These are phyloP conservation scores for Kwoniella heveanensis DNA, from an alignment of 768 basidiomycete species.

Conservation along the genomic window DNA sequence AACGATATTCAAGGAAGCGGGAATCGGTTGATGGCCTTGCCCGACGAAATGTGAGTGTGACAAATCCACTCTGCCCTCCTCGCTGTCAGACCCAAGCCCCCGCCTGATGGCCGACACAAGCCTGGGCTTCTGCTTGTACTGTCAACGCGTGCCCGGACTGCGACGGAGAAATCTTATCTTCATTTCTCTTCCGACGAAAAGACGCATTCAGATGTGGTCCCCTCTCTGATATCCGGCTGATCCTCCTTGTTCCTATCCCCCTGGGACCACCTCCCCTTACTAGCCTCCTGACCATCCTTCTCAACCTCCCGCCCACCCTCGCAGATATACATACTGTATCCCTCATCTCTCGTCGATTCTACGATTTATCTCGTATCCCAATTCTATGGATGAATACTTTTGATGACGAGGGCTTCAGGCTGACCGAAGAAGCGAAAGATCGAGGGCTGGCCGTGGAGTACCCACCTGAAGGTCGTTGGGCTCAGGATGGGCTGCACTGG, in stretches of 20 bases:
- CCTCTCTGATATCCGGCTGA: not conserved
- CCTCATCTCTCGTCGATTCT: slow-evolving; percentile 24
- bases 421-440: slow-evolving; percentile 1
- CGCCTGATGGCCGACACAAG: no score
- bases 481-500: slow-evolving; percentile 17
- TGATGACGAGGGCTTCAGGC: slow-evolving; percentile 17
- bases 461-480: slow-evolving; percentile 30
- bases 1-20: not conserved
- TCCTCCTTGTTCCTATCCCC: no score
- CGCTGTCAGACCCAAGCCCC: no score
- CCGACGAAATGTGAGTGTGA: slow-evolving; percentile 45
- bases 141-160: no score
- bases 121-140: no score
- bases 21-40: slow-evolving; percentile 23
- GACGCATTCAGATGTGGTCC: no score
- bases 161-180: no score
- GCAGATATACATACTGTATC: slow-evolving; percentile 25
- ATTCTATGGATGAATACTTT: slow-evolving; percentile 30
- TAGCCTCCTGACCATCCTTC: slow-evolving; percentile 35
- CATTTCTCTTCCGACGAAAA: no score
- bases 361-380: slow-evolving; percentile 30
- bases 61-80: not conserved
- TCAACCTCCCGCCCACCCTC: slow-evolving; percentile 31
- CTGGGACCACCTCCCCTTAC: no score
- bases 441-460: slow-evolving; percentile 4